Evolutionary conservation across 2,329 filamentous ascomycete genomes (phyloP).

Genomic region (Colletotrichum spaethianum): DNA sequence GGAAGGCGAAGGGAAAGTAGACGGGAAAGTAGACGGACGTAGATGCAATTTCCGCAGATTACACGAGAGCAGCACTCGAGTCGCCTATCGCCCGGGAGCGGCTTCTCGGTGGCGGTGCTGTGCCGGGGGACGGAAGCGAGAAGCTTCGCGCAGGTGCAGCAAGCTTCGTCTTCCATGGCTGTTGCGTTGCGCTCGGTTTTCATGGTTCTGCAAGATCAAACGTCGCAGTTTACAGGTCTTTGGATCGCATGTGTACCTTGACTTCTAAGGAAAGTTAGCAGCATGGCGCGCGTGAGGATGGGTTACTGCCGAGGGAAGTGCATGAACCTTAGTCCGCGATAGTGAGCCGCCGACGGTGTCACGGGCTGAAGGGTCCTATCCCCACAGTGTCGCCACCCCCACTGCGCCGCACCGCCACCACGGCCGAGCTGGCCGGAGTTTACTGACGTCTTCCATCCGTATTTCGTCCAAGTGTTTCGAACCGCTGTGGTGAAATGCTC

Average conservation of each 20-base stretch:
- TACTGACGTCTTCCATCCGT: slow-evolving; percentile 24
- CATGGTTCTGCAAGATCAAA: background rate
- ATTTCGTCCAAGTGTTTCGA: background rate
- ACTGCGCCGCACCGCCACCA: slow-evolving; percentile 23
- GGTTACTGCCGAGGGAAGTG: slow-evolving; percentile 8
- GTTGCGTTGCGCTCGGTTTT: slow-evolving; percentile 8
- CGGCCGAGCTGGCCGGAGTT: slow-evolving; percentile 13
- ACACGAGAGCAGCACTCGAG: slow-evolving; percentile 79
- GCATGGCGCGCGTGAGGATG: background rate
- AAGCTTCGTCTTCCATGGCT: slow-evolving; percentile 57
- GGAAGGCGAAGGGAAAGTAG: slow-evolving; percentile 6
- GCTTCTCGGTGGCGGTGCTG: slow-evolving; percentile 72
- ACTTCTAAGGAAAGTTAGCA: background rate
- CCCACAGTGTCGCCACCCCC: slow-evolving; percentile 22
- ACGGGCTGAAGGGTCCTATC: slow-evolving; percentile 2
- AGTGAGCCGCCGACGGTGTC: slow-evolving; percentile 18
- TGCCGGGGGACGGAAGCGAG: slow-evolving; percentile 68
- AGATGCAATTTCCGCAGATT: slow-evolving; percentile 80
- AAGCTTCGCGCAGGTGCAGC: slow-evolving; percentile 79
- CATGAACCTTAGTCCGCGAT: slow-evolving; percentile 18
- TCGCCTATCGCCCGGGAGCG: slow-evolving; percentile 70
- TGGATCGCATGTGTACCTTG: background rate
- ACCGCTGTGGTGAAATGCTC: background rate
- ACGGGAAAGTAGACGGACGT: slow-evolving; percentile 59
- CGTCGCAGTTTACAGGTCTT: background rate